Base-by-base conservation (phyloP, 352 stramenopile genomes). In the Phytophthora chlamydospora region DNA sequence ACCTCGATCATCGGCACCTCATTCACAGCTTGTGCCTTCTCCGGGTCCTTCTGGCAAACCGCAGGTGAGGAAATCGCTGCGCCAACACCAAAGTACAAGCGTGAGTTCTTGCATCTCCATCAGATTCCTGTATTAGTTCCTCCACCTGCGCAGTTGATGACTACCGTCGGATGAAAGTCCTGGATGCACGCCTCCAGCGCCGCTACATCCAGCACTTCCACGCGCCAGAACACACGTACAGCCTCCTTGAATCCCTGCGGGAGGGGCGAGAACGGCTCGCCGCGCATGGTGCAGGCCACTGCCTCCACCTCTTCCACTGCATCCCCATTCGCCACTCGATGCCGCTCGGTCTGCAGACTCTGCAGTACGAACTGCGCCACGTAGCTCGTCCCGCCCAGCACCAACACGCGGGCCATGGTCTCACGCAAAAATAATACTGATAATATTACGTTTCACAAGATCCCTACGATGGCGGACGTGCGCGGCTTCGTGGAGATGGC, bases 61-160 rank as follows among this genome's bases (percentile, higher is more conserved):
- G 77, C 77, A 31, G 81, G 76, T 2, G 78, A 89, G 8, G 81
- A 80, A 46, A 90, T 59, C 3, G 81, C 81, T 90, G 41, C 29
- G 39, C 48, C 12, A 36, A 5, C 8, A 65, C 8, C 4, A 5
- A 32, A 36, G 11, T 33, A 55, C n/a, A 43, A 32, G 43, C 10
- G 21, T 42, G 17, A 56, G 7, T 47, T 24, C 24, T 5, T 50
- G 5, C 16, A 47, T 6, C 43, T 34, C 27, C 27, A 8, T 34
- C 16, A n/a, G 2, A 9, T 33, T 21, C 12, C 40, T 12, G 43
- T 44, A 8, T 9, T 3, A 5, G 9, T 10, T 29, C 44, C 42
- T 68, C 16, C 32, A 90, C 81, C 81, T 9, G 76, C 52, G 54
- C 81, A 90, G 57, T 90, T 89, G 43, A 90, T 58, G 16, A 88